Percentiles rank a stretch among this genome's conserved stretches.
phyloP scores from a whole-genome alignment of 108 stramenopile genomes.

The Phaeodactylum tricornutum region DNA sequence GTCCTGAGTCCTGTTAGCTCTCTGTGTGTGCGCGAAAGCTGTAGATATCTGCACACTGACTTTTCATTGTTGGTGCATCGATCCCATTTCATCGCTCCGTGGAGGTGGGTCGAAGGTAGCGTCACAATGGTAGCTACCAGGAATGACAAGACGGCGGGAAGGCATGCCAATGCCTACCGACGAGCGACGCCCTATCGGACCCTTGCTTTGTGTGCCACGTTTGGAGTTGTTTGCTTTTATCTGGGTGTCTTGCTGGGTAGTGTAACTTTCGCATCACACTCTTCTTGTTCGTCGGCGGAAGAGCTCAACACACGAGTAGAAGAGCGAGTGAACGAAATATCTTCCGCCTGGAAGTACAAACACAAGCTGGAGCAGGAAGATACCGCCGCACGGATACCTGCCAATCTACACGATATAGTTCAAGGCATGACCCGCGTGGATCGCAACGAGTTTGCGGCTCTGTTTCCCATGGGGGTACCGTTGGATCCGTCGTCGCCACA shows the following conservation, averaged over 20 bases:
- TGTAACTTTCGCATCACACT: background rate
- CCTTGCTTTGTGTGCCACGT: background rate
- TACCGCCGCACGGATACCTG: background rate
- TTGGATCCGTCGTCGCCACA: constrained; percentile 14
- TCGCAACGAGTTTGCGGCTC: constrained; percentile 36
- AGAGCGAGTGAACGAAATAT: constrained; percentile 5
- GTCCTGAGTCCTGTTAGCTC: too few relatives aligned
- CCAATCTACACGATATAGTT: background rate
- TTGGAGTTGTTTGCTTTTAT: constrained; percentile 2
- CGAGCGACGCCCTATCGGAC: too few relatives aligned
- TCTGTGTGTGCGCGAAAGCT: too few relatives aligned
- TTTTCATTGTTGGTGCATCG: too few relatives aligned
- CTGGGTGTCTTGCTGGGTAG: constrained; percentile 2
- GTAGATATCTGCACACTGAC: too few relatives aligned
- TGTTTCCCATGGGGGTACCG: constrained; percentile 54
- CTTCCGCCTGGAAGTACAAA: too few relatives aligned
- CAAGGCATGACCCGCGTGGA: constrained; percentile 24
- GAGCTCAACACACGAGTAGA: constrained; percentile 1
- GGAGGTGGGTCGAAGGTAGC: too few relatives aligned
- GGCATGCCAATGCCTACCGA: too few relatives aligned
- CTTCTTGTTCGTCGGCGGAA: background rate
- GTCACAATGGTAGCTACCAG: too few relatives aligned
- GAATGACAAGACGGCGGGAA: too few relatives aligned
- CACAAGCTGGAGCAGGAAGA: background rate
- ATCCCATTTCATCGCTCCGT: too few relatives aligned